Evolutionary conservation across 805 yeast species (phyloP), one percentile per base, ranked within the genome.

Genomic region (Cyberlindnera samutprakarnensis): DNA sequence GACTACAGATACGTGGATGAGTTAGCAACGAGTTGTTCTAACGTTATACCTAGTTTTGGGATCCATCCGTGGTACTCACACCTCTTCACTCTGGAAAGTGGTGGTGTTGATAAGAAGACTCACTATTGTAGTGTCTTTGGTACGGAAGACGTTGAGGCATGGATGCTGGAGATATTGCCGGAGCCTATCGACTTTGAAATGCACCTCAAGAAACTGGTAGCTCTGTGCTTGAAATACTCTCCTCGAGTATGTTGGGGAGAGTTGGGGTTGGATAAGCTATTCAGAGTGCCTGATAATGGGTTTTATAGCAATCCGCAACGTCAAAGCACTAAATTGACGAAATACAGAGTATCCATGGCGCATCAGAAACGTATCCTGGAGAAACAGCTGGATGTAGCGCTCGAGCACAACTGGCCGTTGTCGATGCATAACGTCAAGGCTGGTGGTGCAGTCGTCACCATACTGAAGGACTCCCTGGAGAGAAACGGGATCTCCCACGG

Each of bases 61-160:
- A 61, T 86, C 2, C 98, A 90, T 55, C 98, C 98, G 0, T 90
- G 97, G 97, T 88, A 72, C 47, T 57, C 76, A 3, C 95, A 88
- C 52, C 41, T 78, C 14, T 79, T 74, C 40, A 59, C 70, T 2
- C 45, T 39, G 9, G 39, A 35, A 20, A 34, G 28, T 11, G 36
- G 14, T 12, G 36, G 14, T 15, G 3, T 6, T 22, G 35, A 2
- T 41, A 78, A 77, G 43, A 14, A 25, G 13, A 48, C 39, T 3
- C 96, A 88, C 53, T 88, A 88, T 47, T 30, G 38, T 2, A 17
- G 46, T 0, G 70, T 86, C 0, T 57, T 88, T 24, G 44, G 43
- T 36, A 32, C 70, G 61, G 53, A 35, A 30, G 44, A 14, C 5
- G 49, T 55, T 16, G 46, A 37, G 2, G 62, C 55, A 18, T 49